These are phyloP conservation scores for Hyphopichia pseudoburtonii DNA, from an alignment of 1,139 yeast species.

Conservation along the genomic window DNA sequence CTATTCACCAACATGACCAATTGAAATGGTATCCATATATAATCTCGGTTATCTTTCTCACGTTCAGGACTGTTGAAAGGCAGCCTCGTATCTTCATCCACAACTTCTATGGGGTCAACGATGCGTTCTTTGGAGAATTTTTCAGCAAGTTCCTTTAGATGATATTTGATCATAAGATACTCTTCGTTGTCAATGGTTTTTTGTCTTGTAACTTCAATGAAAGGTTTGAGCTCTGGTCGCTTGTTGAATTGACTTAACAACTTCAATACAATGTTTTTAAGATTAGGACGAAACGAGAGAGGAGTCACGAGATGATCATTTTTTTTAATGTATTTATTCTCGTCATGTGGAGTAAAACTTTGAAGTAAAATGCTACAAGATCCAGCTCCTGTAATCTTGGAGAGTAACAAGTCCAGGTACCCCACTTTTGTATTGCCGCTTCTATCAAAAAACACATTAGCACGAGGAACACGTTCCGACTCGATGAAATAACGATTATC, in stretches of 20 bases:
- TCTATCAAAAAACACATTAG: constrained; percentile 1
- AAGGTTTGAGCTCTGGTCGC: constrained; percentile 1
- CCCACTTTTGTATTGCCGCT: too few relatives aligned
- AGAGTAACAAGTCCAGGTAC: not conserved
- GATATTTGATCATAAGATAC: constrained; percentile 11
- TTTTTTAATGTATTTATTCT: not conserved
- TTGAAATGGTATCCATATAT: constrained; percentile 17
- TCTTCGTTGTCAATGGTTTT: constrained; percentile 7
- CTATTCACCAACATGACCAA: constrained; percentile 11
- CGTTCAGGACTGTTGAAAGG: not conserved
- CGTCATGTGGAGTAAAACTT: not conserved
- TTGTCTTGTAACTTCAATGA: constrained; percentile 4
- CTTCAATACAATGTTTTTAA: constrained; percentile 8
- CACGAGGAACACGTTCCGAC: constrained; percentile 1
- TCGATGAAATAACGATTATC: not conserved
- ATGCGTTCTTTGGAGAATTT: too few relatives aligned
- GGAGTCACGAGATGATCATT: constrained; percentile 5
- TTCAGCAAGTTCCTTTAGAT: too few relatives aligned
- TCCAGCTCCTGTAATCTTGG: too few relatives aligned
- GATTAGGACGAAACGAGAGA: constrained; percentile 2
- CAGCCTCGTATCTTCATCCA: not conserved
- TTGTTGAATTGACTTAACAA: constrained; percentile 5
- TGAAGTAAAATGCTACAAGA: too few relatives aligned
- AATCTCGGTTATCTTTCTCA: not conserved
- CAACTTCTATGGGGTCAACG: too few relatives aligned